Base-by-base conservation (phyloP, 2,329 filamentous ascomycete species). In the Xylaria sp. region DNA sequence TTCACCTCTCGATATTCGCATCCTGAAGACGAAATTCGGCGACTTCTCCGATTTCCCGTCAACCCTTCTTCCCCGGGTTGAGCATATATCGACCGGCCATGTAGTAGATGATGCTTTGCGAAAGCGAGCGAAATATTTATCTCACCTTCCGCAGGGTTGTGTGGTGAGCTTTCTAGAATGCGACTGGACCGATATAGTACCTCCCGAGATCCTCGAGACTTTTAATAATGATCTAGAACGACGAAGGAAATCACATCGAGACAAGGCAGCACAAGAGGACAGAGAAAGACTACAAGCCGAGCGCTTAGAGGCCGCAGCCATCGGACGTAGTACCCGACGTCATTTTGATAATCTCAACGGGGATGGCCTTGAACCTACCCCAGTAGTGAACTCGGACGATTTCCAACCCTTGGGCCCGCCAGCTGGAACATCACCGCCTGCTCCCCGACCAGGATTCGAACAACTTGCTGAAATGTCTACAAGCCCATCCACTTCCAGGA, bases 101-200 rank as follows among this genome's bases (percentile, higher is more conserved):
- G 90, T 94, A 5, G 89, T 98, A 5, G 94, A 98, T 74, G 94
- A 97, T 76, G 90, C 91, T 18, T 80, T 97, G 63, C 89, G 94
- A 56, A 94, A 92, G 78, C 89, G 94, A 39, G 90, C 93, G 65
- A 97, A 96, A 78, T 98, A 97, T 73, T 86, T 98, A 2, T 89
- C 89, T 0, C 94, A 98, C 80, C 85, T 98, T 6, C 94, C 94
- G 0, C 90, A 92, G 60, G 94, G 94, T n/a, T 97, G 94, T 78
- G 91, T 97, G 73, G 92, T 98, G 51, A 94, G 87, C 73, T 97
- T 97, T 76, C 81, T 98, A 0, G 94, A 98, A 81, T 98, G 94
- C 77, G 94, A 98, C 79, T 98, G 94, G 94, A 94, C 93, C 2
- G 94, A 97, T 73, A 92, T 96, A 46, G 92, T 98, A 5, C 87